phyloP scores from a whole-genome alignment of 106 monocot genomes.

The Dioscorea alata region DNA sequence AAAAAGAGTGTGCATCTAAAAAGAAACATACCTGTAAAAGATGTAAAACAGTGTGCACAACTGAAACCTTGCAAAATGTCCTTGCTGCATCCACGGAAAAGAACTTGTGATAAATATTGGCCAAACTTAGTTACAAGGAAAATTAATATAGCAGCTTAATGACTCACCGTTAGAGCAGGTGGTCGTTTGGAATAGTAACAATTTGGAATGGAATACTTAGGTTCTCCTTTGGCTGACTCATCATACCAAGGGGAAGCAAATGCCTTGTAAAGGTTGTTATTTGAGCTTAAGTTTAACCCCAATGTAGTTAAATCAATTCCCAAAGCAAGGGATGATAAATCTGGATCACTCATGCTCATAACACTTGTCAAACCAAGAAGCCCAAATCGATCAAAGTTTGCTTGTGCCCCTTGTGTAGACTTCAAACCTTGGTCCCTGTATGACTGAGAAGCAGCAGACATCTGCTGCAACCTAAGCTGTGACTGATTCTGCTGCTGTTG shows the following conservation, averaged over 20 bases:
- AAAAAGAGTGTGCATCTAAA: background rate
- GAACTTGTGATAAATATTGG: background rate
- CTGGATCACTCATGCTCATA: conserved; percentile 60
- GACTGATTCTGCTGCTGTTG: conserved; percentile 59
- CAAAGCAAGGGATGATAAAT: conserved; percentile 76
- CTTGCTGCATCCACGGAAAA: conserved; percentile 35
- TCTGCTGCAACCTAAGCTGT: conserved; percentile 68
- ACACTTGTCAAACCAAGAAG: conserved; percentile 74
- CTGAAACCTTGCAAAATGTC: conserved; percentile 66
- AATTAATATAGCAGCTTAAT: conserved; percentile 11
- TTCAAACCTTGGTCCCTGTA: conserved; percentile 73
- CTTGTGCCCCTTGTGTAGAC: conserved; percentile 42
- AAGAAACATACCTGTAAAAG: conserved; percentile 54
- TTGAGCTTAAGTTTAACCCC: conserved; percentile 75
- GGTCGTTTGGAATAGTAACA: conserved; percentile 70
- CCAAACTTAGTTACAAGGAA: conserved; percentile 12
- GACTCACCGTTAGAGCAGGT: conserved; percentile 45
- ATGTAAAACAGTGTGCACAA: conserved; percentile 71
- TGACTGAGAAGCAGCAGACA: conserved; percentile 54
- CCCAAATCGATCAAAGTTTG: conserved; percentile 48
- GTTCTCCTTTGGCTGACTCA: conserved; percentile 71
- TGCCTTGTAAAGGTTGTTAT: conserved; percentile 71
- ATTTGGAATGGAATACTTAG: conserved; percentile 60
- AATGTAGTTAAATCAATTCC: conserved; percentile 87
- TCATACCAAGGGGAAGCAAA: conserved; percentile 88